Base-by-base conservation (phyloP, 352 stramenopile species). In the Globisporangium megalacanthum region DNA sequence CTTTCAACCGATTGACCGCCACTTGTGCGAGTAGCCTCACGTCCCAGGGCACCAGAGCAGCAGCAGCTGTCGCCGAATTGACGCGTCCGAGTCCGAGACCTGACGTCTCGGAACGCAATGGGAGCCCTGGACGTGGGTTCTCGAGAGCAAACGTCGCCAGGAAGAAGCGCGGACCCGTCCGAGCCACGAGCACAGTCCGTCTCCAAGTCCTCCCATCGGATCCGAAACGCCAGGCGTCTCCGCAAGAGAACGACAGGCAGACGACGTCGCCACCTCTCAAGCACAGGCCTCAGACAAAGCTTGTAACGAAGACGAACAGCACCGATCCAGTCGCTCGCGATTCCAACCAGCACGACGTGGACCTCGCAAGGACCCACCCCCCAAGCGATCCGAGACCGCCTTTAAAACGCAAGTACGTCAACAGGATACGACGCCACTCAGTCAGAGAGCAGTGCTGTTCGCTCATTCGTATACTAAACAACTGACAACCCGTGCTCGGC, bases 261-360 rank as follows among this genome's bases (percentile, higher is more conserved):
- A 19, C 9, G 15, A 22, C 33, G 2, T 15, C 47, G 14, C 29
- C 10, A 20, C 20, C 47, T 19, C 22, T 19, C 14, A 31, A 22
- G 14, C 47, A 13, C 47, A 6, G 13, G 19, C 29, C 47, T 9
- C 19, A 54, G 8, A 35, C 49, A 33, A 14, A 54, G 33, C 10
- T 20, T n/a, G 33, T 35, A 10, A 1, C 15, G 2, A 33, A 14
- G 46, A 45, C 54, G 37, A 22, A 19, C 31, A 52, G 11, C 35
- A 6, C 15, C 17, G 17, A 14, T 33, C 19, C 17, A 37, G 25
- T 22, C 19, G 54, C 19, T 54, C 29, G 1, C 29, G 19, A 52
- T 17, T 75, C 63, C 41, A 77, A 79, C 47, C 69, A 79, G 31
- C 62, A 77, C 17, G 66, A 77, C 6, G 54, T n/a, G 0, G 47